Evolutionary conservation across 129 eudicot species (phyloP).

Genomic region (Oenanthe sinensis): DNA sequence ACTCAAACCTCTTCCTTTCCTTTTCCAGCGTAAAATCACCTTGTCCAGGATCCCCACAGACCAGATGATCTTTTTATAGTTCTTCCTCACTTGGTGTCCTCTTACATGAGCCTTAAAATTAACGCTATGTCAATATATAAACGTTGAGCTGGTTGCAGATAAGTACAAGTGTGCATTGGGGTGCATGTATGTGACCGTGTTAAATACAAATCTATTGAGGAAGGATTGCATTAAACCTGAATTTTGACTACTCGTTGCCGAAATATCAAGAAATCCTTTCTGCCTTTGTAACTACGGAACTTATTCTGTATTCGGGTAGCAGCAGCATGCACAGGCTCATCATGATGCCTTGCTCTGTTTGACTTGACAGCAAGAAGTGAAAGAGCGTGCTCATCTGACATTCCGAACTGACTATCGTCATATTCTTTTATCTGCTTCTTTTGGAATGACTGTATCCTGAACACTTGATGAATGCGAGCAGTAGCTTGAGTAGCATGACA

Average conservation of each 20-base stretch:
- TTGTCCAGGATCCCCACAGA: conserved; percentile 93
- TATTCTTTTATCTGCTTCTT: conserved; percentile 64
- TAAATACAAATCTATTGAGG: not conserved
- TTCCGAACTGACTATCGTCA: conserved; percentile 43
- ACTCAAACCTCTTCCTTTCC: conserved; percentile 91
- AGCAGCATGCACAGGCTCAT: conserved; percentile 79
- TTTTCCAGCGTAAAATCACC: conserved; percentile 88
- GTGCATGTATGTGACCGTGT: not conserved
- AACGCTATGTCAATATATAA: not conserved
- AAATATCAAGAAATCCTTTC: conserved; percentile 73
- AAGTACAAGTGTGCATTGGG: not conserved
- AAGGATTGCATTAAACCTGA: conserved; percentile 45
- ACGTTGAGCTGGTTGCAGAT: not conserved
- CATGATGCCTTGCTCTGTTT: conserved; percentile 43
- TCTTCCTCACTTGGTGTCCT: conserved; percentile 97
- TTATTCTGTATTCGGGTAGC: conserved; percentile 85
- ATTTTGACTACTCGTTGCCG: conserved; percentile 84
- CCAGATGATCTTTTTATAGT: conserved; percentile 75
- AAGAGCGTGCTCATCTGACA: conserved; percentile 67
- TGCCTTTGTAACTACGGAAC: conserved; percentile 76
- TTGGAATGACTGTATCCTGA: conserved; percentile 83
- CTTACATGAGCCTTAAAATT: conserved; percentile 74
- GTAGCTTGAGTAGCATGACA: conserved; percentile 98
- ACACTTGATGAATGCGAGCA: conserved; percentile 86
- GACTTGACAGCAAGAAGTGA: conserved; percentile 58